Evolutionary conservation across 352 stramenopile genomes (phyloP), one percentile per base, ranked within the genome.

Genomic region (Globisporangium rhizosaccharum): DNA sequence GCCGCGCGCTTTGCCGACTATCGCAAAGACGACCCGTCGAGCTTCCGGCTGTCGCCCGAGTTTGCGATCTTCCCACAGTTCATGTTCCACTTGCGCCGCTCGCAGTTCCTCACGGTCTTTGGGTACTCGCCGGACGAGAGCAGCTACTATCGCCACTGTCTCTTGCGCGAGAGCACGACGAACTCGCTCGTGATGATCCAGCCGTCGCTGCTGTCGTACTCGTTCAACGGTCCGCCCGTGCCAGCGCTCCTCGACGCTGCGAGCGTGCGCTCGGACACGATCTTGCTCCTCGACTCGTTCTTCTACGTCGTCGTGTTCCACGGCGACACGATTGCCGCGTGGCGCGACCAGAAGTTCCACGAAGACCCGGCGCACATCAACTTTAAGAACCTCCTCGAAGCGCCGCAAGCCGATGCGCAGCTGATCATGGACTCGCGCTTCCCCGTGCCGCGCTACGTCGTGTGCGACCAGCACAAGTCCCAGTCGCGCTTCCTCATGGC

Each of bases 251-350:
- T 97, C 47, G 90, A 97, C 61, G 83, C 85, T 48, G 79, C 85
- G 28, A 97, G 87, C 28, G 96, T 99, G 39, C 91, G 96, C 25
- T 90, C 96, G 26, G 97, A 99, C 80, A 98, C 93, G 48, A 99
- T 99, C 72, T 67, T 99, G 47, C 82, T 99, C 20, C 79, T 99
- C 18, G 97, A 99, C 71, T 99, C 97, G 46, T 99, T 99, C 87
- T 99, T 99, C 78, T 98, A 99, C 68, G 97, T 99, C 26, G 97
- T 99, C 47, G 96, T 99, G 8, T 99, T 99, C 76, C 97, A 99
- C 71, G 97, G 98, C 53, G 97, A 99, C 72, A 99, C 97, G 42
- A 99, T 99, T 67, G 97, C 96, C 18, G 95, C 96, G 30, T 99
- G 98, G 98, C 85, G 97, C 61, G 96, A 99, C 71, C 87, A 98